Evolutionary conservation across 768 basidiomycete genomes (phyloP).

Genomic region (Trametes villosa): DNA sequence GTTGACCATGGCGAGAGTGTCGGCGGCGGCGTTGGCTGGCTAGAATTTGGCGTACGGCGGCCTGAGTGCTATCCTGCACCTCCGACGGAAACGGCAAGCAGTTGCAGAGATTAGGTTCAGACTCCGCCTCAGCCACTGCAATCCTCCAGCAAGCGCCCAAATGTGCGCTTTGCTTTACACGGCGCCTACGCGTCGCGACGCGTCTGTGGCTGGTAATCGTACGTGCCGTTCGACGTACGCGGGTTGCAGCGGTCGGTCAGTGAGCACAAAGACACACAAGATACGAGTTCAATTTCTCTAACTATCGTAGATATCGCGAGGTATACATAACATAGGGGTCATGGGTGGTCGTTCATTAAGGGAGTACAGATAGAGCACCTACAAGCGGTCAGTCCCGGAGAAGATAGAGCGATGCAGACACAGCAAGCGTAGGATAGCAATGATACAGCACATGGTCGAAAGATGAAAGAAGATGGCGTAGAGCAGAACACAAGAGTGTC

Average conservation of each 20-base stretch:
- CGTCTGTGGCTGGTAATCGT: background rate
- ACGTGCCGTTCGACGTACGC: too few relatives aligned
- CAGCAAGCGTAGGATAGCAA: conserved; percentile 23
- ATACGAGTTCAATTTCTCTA: background rate
- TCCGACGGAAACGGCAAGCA: conserved; percentile 29
- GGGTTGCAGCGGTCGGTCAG: too few relatives aligned
- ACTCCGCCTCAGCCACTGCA: conserved; percentile 31
- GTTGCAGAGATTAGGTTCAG: conserved; percentile 32
- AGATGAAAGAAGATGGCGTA: background rate
- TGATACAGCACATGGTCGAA: conserved; percentile 21
- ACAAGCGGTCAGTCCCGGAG: conserved; percentile 8
- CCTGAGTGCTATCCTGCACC: conserved; percentile 17
- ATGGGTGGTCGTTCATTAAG: background rate
- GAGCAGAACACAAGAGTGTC: background rate
- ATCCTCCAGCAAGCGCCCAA: background rate
- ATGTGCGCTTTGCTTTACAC: background rate
- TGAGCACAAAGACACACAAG: too few relatives aligned
- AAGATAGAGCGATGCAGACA: conserved; percentile 26
- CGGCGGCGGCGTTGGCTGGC: conserved; percentile 35
- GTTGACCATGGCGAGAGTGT: conserved; percentile 80
- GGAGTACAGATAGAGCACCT: conserved; percentile 17
- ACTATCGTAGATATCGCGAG: conserved; percentile 6
- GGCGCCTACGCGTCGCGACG: background rate
- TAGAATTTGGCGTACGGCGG: conserved; percentile 29
- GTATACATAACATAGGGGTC: conserved; percentile 14